Conservation (phyloP, 345 rosid genomes). For the Draba incana region DNA sequence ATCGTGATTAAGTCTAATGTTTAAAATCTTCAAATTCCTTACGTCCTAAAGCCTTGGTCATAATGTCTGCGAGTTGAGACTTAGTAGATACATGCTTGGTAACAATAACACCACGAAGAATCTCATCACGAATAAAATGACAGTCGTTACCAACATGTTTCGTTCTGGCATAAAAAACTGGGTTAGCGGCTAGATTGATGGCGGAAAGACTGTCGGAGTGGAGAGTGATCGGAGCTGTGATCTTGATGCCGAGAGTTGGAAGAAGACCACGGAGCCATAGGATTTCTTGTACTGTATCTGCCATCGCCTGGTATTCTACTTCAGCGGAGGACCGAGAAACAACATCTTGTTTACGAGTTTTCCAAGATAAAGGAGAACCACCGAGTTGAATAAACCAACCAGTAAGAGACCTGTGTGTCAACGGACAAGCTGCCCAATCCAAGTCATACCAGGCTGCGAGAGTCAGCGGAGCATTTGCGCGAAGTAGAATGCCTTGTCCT, state of each 20-base stretch:
- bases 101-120: too few relatives aligned
- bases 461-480: too few relatives aligned
- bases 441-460: too few relatives aligned
- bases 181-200: not conserved
- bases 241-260: not conserved
- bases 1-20: too few relatives aligned
- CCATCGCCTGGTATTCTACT: not conserved
- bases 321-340: not conserved
- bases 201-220: not conserved
- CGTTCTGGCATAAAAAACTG: not conserved
- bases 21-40: not conserved
- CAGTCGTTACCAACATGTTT: not conserved
- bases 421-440: too few relatives aligned
- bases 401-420: too few relatives aligned
- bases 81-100: too few relatives aligned
- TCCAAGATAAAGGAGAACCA: too few relatives aligned
- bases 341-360: not conserved
- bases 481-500: too few relatives aligned
- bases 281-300: not conserved
- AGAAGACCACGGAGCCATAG: not conserved
- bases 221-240: not conserved
- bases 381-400: too few relatives aligned
- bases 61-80: not conserved
- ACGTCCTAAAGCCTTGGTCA: not conserved
- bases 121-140: not conserved